Evolutionary conservation across 257 asterid genomes (phyloP).

Genomic region (Fraxinus pennsylvanica): DNA sequence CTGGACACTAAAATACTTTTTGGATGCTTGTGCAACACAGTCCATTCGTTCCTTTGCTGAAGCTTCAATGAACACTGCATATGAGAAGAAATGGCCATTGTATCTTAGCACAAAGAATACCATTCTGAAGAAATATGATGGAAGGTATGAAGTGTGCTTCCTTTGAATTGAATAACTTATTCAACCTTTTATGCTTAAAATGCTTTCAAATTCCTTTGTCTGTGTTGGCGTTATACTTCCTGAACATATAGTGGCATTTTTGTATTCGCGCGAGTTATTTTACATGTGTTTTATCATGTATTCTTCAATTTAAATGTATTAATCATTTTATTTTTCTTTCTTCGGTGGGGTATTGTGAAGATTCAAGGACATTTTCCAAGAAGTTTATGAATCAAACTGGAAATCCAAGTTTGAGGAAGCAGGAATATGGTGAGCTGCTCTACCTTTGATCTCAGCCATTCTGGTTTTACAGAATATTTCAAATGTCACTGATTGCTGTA

Average conservation of each 20-base stretch:
- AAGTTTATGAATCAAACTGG: slow-evolving; percentile 84
- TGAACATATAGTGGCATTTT: not conserved
- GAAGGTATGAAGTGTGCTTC: slow-evolving; percentile 55
- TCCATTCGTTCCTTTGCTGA: slow-evolving; percentile 87
- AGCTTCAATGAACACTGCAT: slow-evolving; percentile 90
- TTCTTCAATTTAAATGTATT: slow-evolving; percentile 3
- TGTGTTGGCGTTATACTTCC: not conserved
- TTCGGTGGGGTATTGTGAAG: slow-evolving; percentile 36
- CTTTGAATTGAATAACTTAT: not conserved
- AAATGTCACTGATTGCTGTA: not conserved
- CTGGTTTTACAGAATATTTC: slow-evolving; percentile 6
- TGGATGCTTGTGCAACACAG: slow-evolving; percentile 42
- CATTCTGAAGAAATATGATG: slow-evolving; percentile 94
- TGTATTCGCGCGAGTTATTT: not conserved
- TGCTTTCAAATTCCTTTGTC: not conserved
- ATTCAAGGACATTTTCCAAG: slow-evolving; percentile 98
- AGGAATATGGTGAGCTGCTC: slow-evolving; percentile 73
- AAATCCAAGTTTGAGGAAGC: slow-evolving; percentile 83
- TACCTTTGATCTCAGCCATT: not conserved
- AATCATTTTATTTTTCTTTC: slow-evolving; percentile 15
- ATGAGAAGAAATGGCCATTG: slow-evolving; percentile 92
- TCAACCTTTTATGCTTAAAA: not conserved
- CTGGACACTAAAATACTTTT: slow-evolving; percentile 25
- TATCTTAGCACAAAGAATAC: slow-evolving; percentile 98
- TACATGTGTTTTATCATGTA: not conserved